phyloP scores from a whole-genome alignment of 208 protist species.

The Trypanosoma vivax region DNA sequence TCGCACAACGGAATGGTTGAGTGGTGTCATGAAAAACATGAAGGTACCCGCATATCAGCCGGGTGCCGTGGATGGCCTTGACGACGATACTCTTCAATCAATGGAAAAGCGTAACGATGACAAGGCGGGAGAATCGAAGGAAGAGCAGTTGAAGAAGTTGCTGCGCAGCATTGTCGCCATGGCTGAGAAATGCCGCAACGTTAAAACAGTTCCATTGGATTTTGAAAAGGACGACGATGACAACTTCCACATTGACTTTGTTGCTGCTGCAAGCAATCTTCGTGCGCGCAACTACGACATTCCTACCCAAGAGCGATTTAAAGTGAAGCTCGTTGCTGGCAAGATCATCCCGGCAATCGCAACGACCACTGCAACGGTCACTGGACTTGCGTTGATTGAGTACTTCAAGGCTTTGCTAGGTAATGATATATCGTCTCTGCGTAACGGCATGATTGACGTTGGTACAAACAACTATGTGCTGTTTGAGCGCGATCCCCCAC shows the following conservation, averaged over 20 bases:
- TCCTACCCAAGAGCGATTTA: constrained; percentile 72
- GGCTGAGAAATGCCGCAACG: constrained; percentile 37
- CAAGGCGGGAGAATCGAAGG: constrained; percentile 23
- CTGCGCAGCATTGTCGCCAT: constrained; percentile 32
- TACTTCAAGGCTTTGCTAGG: constrained; percentile 95
- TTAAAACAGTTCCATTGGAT: constrained; percentile 55
- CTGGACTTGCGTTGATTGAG: constrained; percentile 97
- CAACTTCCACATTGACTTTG: constrained; percentile 95
- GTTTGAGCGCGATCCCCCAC: constrained; percentile 77
- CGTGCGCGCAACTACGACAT: constrained; percentile 93
- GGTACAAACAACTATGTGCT: constrained; percentile 88
- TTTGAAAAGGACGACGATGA: constrained; percentile 97
- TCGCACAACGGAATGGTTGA: constrained; percentile 56
- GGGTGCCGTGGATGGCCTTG: constrained; percentile 55
- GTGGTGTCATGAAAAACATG: constrained; percentile 21
- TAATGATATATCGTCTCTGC: constrained; percentile 65
- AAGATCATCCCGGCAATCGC: constrained; percentile 99
- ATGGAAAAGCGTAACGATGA: constrained; percentile 13
- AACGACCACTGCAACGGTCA: constrained; percentile 99
- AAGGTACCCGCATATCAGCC: constrained; percentile 39
- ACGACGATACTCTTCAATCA: constrained; percentile 64
- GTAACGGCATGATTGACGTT: constrained; percentile 85
- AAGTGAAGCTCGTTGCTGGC: constrained; percentile 93
- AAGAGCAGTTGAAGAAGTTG: constrained; percentile 41
- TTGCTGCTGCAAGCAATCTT: constrained; percentile 90